These are phyloP conservation scores for Crithidia sp. DNA, from an alignment of 208 protist genomes.

Conservation along the genomic window DNA sequence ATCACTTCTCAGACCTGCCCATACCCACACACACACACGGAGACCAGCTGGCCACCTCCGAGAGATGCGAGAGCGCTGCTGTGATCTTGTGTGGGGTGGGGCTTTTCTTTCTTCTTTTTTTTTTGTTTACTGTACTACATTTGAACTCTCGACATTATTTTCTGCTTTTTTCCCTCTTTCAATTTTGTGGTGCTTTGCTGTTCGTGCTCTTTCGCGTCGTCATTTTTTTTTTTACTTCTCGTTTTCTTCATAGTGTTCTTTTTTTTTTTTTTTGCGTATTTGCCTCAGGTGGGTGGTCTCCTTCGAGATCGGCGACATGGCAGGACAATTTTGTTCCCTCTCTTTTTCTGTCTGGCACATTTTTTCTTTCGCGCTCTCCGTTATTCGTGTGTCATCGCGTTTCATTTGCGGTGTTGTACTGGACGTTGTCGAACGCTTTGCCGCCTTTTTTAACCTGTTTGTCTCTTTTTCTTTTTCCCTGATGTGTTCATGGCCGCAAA, in stretches of 20 bases:
- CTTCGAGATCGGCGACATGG: neutral
- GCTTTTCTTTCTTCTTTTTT: slow-evolving; percentile 8
- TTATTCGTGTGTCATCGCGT: no score
- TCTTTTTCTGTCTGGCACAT: neutral
- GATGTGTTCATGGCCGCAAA: neutral
- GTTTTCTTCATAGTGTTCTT: neutral
- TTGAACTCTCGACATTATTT: neutral
- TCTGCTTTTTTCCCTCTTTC: neutral
- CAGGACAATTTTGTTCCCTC: neutral
- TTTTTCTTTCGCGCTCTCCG: no score
- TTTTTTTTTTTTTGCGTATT: slow-evolving; percentile 19
- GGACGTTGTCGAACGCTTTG: no score
- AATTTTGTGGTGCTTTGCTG: neutral
- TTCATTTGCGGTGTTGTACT: no score
- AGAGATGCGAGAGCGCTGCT: no score
- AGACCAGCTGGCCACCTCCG: no score
- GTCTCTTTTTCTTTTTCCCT: slow-evolving; percentile 14
- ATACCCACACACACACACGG: neutral
- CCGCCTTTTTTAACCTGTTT: no score
- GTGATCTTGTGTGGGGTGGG: neutral
- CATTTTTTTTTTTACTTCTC: slow-evolving; percentile 1
- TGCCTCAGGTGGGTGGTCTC: neutral
- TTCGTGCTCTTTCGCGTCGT: neutral
- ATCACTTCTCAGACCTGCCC: neutral
- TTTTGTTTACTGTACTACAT: neutral